Evolutionary conservation across 2,329 filamentous ascomycete genomes (phyloP).

Genomic region (Ophiocordyceps camponoti-rufipedis): DNA sequence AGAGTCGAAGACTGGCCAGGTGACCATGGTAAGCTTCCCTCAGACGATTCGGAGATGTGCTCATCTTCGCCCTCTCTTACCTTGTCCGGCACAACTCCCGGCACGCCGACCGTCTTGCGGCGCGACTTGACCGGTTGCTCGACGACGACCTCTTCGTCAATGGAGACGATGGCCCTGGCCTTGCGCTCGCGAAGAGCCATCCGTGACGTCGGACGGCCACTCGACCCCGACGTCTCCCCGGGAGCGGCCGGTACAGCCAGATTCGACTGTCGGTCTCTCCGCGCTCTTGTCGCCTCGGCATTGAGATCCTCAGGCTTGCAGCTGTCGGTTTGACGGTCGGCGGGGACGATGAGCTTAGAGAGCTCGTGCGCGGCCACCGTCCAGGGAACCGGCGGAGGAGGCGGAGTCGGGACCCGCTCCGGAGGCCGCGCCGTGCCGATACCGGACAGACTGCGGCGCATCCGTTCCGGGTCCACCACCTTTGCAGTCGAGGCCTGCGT

Average conservation of each 20-base stretch:
- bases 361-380: constrained; percentile 67
- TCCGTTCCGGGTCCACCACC: constrained; percentile 47
- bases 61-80: constrained; percentile 4
- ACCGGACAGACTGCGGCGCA: constrained; percentile 44
- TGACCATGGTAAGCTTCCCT: neutral
- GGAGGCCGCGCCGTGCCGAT: constrained; percentile 13
- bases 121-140: constrained; percentile 22
- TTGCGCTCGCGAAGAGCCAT: constrained; percentile 62
- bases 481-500: constrained; percentile 79
- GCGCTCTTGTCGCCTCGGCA: constrained; percentile 41
- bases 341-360: constrained; percentile 64
- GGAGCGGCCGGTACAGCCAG: constrained; percentile 9
- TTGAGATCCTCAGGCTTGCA: constrained; percentile 64
- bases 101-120: constrained; percentile 42
- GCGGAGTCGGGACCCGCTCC: constrained; percentile 37
- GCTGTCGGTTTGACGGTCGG: constrained; percentile 55
- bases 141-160: constrained; percentile 21
- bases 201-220: constrained; percentile 30
- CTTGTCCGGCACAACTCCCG: constrained; percentile 13
- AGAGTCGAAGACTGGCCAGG: constrained; percentile 12
- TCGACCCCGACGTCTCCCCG: constrained; percentile 6
- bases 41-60: neutral
- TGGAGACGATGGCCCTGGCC: constrained; percentile 33
- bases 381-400: constrained; percentile 73
- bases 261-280: constrained; percentile 45